These are phyloP conservation scores for Pestalotiopsis sp. DNA, from an alignment of 2,329 filamentous ascomycete genomes.

Conservation along the genomic window DNA sequence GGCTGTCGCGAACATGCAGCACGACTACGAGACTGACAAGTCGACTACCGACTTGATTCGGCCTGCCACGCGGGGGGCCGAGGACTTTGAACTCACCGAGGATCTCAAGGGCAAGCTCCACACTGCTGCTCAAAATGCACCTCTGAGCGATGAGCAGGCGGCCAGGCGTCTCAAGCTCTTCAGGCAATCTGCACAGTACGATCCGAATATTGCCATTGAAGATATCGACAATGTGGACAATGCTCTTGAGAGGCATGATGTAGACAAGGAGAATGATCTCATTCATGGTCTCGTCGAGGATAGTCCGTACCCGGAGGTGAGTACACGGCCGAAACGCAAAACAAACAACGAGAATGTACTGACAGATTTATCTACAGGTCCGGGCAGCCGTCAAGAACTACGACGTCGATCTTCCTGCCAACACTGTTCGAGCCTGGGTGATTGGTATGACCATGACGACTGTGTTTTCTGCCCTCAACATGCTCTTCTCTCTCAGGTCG, in stretches of 20 bases:
- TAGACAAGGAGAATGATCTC: slow-evolving; percentile 45
- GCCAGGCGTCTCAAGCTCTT: slow-evolving; percentile 38
- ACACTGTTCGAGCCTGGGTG: slow-evolving; percentile 66
- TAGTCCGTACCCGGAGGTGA: slow-evolving; percentile 68
- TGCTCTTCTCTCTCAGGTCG: slow-evolving; percentile 62
- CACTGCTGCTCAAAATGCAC: neutral
- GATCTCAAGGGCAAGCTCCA: neutral
- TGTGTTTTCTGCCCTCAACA: slow-evolving; percentile 61
- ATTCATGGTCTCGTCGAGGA: slow-evolving; percentile 61
- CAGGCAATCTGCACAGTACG: slow-evolving; percentile 54
- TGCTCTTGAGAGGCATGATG: slow-evolving; percentile 44
- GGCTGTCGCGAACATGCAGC: neutral
- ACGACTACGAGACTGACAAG: neutral
- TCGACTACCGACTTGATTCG: slow-evolving; percentile 2
- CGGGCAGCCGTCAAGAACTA: slow-evolving; percentile 61
- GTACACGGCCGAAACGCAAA: neutral
- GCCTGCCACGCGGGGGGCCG: neutral
- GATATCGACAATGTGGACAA: slow-evolving; percentile 53
- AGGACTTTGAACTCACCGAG: neutral
- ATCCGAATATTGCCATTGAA: slow-evolving; percentile 57
- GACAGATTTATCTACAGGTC: slow-evolving; percentile 23
- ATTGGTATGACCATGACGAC: slow-evolving; percentile 65
- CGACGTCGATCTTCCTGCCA: slow-evolving; percentile 57
- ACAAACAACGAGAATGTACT: neutral
- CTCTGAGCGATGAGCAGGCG: slow-evolving; percentile 9